Evolutionary conservation across 2,329 filamentous ascomycete genomes (phyloP).

Genomic region (Penicillium hesseltinei): DNA sequence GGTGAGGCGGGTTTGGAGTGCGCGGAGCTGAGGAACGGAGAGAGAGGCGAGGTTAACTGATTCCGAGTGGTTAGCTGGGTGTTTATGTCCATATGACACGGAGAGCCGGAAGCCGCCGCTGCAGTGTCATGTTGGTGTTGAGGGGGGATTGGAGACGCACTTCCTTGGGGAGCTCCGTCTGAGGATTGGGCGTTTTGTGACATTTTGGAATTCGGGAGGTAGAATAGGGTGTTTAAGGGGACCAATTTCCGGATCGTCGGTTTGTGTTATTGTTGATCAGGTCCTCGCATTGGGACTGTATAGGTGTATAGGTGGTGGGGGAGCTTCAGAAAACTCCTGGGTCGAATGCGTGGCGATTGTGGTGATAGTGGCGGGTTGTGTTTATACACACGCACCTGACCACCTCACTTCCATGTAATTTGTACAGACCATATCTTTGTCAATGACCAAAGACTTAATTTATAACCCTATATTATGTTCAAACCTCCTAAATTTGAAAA

Average conservation of each 20-base stretch:
- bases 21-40: conserved; percentile 77
- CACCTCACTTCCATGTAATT: neutral
- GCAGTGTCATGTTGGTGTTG: neutral
- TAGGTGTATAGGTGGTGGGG: neutral
- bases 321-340: conserved; percentile 12
- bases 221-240: neutral
- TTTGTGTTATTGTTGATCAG: neutral
- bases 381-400: conserved; percentile 2
- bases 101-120: neutral
- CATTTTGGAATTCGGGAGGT: conserved; percentile 18
- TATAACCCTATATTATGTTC: neutral
- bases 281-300: conserved; percentile 4
- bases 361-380: neutral
- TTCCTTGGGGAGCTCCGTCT: conserved; percentile 31
- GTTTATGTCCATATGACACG: neutral
- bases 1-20: conserved; percentile 94
- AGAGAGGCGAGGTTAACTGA: conserved; percentile 70
- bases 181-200: conserved; percentile 31
- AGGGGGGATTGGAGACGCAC: conserved; percentile 18
- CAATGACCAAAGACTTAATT: too few species aligned
- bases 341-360: conserved; percentile 4
- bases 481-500: neutral
- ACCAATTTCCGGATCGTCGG: neutral
- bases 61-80: conserved; percentile 1
- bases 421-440: neutral